Conservation (phyloP, 169 alveolate species). For the Plasmodium berghei region DNA sequence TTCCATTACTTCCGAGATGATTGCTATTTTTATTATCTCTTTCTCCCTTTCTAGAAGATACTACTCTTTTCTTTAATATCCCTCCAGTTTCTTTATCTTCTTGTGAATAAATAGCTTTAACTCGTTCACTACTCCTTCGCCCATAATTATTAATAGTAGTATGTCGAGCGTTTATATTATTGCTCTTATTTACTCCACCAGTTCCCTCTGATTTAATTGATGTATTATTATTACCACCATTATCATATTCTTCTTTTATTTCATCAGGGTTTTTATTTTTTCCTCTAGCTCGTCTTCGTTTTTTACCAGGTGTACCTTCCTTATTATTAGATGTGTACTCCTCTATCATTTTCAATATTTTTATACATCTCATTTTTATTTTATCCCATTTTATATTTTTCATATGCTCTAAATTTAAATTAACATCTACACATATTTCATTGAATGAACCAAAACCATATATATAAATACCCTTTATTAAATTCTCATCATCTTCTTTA, state of each 20-base stretch:
- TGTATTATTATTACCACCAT: background rate
- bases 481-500: conserved; percentile 84
- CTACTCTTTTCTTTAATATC: background rate
- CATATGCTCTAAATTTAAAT: conserved; percentile 82
- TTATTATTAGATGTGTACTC: conserved; percentile 29
- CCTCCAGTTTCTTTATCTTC: conserved; percentile 30
- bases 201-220: background rate
- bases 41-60: background rate
- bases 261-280: background rate
- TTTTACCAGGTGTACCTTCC: conserved; percentile 21
- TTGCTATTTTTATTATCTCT: background rate
- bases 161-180: background rate
- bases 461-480: conserved; percentile 88
- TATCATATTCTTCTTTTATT: background rate
- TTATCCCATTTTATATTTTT: conserved; percentile 85
- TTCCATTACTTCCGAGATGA: background rate
- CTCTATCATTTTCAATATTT: conserved; percentile 84
- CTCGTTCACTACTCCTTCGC: conserved; percentile 40
- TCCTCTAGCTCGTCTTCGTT: conserved; percentile 27
- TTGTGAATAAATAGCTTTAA: conserved; percentile 5
- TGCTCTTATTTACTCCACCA: background rate
- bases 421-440: conserved; percentile 86
- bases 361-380: conserved; percentile 83
- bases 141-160: background rate
- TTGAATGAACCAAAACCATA: conserved; percentile 93